Percentiles rank a stretch among this genome's conserved stretches.
Conservation (phyloP, 495 filamentous ascomycete genomes). For the Podospora pseudopauciseta region DNA sequence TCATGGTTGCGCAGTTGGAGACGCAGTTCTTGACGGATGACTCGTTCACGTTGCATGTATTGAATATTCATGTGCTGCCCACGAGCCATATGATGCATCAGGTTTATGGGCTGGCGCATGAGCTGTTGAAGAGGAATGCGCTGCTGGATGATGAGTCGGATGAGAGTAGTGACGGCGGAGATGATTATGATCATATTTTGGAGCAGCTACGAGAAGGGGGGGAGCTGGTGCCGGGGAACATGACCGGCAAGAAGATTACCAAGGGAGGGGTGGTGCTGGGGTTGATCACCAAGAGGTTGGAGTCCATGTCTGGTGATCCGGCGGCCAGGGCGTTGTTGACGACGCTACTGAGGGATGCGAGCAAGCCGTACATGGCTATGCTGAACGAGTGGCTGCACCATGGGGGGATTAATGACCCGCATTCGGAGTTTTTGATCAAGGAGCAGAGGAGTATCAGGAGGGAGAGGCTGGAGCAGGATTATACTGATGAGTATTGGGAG, state of each 20-base stretch:
- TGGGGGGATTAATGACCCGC: constrained; percentile 90
- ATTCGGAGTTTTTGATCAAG: constrained; percentile 89
- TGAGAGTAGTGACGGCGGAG: constrained; percentile 75
- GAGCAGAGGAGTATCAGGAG: constrained; percentile 93
- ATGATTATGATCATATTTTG: constrained; percentile 64
- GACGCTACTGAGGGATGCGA: constrained; percentile 78
- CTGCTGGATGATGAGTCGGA: constrained; percentile 82
- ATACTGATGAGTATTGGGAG: constrained; percentile 99
- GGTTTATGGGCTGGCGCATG: constrained; percentile 79
- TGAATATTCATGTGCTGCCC: constrained; percentile 85
- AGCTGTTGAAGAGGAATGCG: constrained; percentile 81
- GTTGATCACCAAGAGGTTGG: constrained; percentile 75
- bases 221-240: constrained; percentile 68
- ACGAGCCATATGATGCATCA: constrained; percentile 88
- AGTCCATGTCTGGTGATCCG: constrained; percentile 88
- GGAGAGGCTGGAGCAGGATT: constrained; percentile 89
- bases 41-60: constrained; percentile 83
- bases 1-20: constrained; percentile 89
- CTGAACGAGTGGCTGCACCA: constrained; percentile 98
- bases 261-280: constrained; percentile 90
- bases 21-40: constrained; percentile 83
- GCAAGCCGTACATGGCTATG: constrained; percentile 95
- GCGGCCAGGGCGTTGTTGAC: constrained; percentile 76
- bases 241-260: constrained; percentile 85
- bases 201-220: constrained; percentile 88